A percentile compares a stretch with the other conserved stretches of the same genome.
These are phyloP conservation scores for Mucor velutinosus DNA, from an alignment of 371 early-diverging fungal genomes.

Conservation along the genomic window DNA sequence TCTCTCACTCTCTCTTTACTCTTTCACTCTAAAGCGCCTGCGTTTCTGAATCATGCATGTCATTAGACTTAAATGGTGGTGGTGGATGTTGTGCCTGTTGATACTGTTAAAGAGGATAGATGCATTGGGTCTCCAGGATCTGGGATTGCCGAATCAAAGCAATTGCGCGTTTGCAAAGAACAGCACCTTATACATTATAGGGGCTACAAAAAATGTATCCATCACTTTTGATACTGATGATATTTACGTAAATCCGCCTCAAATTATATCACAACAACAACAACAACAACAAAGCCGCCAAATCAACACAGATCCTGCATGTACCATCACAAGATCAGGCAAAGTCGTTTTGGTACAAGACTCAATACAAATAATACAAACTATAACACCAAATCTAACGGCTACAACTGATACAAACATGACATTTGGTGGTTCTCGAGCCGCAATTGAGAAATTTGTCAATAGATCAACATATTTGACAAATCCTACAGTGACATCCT, in stretches of 20 bases:
- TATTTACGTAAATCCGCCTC: background rate
- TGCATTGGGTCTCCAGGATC: constrained; percentile 7
- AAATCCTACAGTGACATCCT: background rate
- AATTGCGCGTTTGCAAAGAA: constrained; percentile 1
- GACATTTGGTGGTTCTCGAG: constrained; percentile 8
- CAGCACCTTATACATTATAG: constrained; percentile 1
- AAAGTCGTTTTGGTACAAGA: constrained; percentile 6
- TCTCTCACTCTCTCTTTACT: background rate
- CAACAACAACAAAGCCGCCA: constrained; percentile 3
- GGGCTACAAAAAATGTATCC: background rate
- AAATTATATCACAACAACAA: constrained; percentile 1
- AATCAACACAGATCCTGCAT: background rate
- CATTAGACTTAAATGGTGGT: background rate
- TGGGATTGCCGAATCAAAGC: constrained; percentile 15
- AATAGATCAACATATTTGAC: background rate
- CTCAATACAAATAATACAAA: background rate
- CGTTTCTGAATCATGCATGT: constrained; percentile 4
- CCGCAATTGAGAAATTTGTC: constrained; percentile 3
- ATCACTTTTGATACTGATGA: constrained; percentile 1
- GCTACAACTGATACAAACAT: background rate
- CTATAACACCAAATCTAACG: background rate
- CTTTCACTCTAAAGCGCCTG: background rate
- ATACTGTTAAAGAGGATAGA: background rate
- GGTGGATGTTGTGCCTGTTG: background rate
- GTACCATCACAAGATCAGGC: constrained; percentile 13